Percentiles rank a stretch among this genome's conserved stretches.
phyloP scores from a whole-genome alignment of 441 rosid species.

The Melastoma candidum region DNA sequence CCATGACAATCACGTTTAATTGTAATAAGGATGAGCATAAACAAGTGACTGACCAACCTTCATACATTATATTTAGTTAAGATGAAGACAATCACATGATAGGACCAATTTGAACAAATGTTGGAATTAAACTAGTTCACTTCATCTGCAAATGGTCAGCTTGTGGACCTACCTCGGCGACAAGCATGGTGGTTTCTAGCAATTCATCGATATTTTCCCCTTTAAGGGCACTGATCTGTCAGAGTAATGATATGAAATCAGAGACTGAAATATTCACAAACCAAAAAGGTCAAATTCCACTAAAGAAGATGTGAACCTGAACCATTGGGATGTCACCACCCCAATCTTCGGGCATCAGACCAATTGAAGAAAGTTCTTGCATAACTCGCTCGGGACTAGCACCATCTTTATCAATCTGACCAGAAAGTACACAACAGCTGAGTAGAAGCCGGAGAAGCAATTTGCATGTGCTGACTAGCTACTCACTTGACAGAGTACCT shows the following conservation, averaged over 20 bases:
- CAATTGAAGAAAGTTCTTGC: slow-evolving; percentile 94
- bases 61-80: no score
- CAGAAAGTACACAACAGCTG: slow-evolving; percentile 11
- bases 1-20: no score
- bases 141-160: no score
- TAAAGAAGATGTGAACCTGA: slow-evolving; percentile 40
- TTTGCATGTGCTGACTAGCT: slow-evolving; percentile 2
- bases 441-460: slow-evolving; percentile 10
- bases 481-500: background rate
- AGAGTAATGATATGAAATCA: slow-evolving; percentile 17
- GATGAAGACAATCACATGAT: no score
- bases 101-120: no score
- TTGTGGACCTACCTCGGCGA: slow-evolving; percentile 62
- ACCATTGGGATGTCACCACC: slow-evolving; percentile 97
- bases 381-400: slow-evolving; percentile 92
- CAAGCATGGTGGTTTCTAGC: slow-evolving; percentile 94
- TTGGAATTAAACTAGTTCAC: no score
- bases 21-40: no score
- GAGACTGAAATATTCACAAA: background rate
- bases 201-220: slow-evolving; percentile 78
- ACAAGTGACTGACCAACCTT: no score
- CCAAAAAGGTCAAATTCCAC: background rate
- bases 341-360: slow-evolving; percentile 99
- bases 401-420: slow-evolving; percentile 93
- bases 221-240: slow-evolving; percentile 94